Percentiles rank a stretch among this genome's conserved stretches.
phyloP scores from a whole-genome alignment of 2,329 filamentous ascomycete genomes.

The Monilinia polystroma region DNA sequence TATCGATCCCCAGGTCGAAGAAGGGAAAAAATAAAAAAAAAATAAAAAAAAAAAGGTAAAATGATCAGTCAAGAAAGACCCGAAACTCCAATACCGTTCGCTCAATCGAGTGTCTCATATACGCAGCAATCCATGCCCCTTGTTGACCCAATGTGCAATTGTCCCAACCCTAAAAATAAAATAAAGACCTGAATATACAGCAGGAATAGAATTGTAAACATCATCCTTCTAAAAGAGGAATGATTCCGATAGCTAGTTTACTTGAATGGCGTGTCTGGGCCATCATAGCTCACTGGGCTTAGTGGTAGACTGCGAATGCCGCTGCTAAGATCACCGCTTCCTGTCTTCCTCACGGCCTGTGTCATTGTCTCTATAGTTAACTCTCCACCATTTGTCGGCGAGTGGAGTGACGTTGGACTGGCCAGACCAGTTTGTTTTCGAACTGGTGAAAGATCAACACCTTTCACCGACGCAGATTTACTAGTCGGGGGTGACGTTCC shows the following conservation, averaged over 20 bases:
- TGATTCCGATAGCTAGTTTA: slow-evolving; percentile 25
- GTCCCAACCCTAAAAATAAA: slow-evolving; percentile 24
- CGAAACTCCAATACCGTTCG: slow-evolving; percentile 17
- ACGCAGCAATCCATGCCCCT: slow-evolving; percentile 25
- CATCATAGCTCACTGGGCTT: slow-evolving; percentile 53
- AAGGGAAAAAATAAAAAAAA: slow-evolving; percentile 7
- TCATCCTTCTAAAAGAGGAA: slow-evolving; percentile 10
- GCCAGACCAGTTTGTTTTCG: slow-evolving; percentile 51
- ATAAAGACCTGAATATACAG: slow-evolving; percentile 35
- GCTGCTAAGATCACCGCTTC: slow-evolving; percentile 71
- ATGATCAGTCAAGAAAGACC: slow-evolving; percentile 4
- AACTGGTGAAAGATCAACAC: slow-evolving; percentile 65
- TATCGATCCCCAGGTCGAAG: slow-evolving; percentile 14
- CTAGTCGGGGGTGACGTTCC: slow-evolving; percentile 74
- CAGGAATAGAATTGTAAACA: slow-evolving; percentile 23
- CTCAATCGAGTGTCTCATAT: slow-evolving; percentile 26
- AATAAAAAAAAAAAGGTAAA: background rate
- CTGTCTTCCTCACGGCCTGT: slow-evolving; percentile 81
- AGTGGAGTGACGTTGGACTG: slow-evolving; percentile 60
- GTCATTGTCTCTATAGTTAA: slow-evolving; percentile 92
- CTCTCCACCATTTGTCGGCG: slow-evolving; percentile 61
- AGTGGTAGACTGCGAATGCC: slow-evolving; percentile 55
- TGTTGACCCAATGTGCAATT: slow-evolving; percentile 23
- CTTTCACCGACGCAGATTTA: slow-evolving; percentile 71
- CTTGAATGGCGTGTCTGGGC: slow-evolving; percentile 35